Evolutionary conservation across 495 filamentous ascomycete species (phyloP).

Genomic region (Melanomma pulvis-pyrius): DNA sequence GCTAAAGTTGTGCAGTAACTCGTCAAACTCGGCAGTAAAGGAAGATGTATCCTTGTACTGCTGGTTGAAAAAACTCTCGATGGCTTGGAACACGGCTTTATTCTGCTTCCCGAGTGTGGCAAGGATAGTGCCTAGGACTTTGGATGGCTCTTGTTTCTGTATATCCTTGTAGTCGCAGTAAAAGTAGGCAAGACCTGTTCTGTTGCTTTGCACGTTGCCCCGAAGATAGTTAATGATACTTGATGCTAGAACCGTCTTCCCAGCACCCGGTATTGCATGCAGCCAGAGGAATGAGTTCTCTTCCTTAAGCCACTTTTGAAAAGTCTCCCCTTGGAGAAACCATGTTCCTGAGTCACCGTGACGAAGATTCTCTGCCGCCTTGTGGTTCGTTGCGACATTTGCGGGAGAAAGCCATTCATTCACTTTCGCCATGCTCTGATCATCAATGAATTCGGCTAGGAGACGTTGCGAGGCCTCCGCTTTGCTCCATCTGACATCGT

Average conservation of each 20-base stretch:
- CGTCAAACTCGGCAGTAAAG: background rate
- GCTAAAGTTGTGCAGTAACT: background rate
- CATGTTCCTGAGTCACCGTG: background rate
- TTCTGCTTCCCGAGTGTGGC: background rate
- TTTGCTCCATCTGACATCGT: constrained; percentile 3
- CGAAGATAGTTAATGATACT: constrained; percentile 13
- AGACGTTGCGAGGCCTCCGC: constrained; percentile 2
- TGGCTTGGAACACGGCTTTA: background rate
- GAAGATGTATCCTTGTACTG: background rate
- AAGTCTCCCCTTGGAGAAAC: background rate
- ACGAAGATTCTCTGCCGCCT: constrained; percentile 2
- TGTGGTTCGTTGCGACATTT: constrained; percentile 6
- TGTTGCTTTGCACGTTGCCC: constrained; percentile 8
- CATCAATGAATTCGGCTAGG: constrained; percentile 5
- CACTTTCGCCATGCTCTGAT: constrained; percentile 6
- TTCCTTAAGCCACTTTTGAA: background rate
- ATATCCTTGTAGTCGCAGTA: constrained; percentile 8
- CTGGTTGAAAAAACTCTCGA: background rate
- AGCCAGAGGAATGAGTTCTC: constrained; percentile 8
- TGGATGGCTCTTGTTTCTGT: background rate
- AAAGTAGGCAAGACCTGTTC: constrained; percentile 5
- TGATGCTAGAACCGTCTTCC: constrained; percentile 4
- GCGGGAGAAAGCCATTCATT: constrained; percentile 12
- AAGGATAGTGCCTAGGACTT: constrained; percentile 3
- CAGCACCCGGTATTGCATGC: constrained; percentile 8